Conservation (phyloP, 495 filamentous ascomycete genomes). For the Neurospora hispaniola region DNA sequence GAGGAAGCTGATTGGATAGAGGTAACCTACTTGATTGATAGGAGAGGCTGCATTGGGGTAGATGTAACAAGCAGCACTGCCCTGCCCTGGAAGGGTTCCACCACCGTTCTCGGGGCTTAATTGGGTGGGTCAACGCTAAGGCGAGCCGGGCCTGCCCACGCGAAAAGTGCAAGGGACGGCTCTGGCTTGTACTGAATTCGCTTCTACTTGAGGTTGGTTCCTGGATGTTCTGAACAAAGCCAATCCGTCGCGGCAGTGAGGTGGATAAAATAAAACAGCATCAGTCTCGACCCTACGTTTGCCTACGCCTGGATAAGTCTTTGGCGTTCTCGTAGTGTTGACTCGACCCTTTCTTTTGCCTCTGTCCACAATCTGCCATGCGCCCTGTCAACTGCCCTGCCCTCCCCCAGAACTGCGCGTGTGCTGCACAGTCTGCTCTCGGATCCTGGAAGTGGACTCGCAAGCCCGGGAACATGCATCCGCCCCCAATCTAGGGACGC, state of each 20-base stretch:
- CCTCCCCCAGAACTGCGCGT: neutral
- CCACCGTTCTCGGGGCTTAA: neutral
- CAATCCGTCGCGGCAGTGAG: neutral
- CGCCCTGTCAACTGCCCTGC: neutral
- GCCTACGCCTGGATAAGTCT: neutral
- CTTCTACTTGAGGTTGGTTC: neutral
- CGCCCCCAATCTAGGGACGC: neutral
- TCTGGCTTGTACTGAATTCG: neutral
- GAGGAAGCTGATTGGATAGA: neutral
- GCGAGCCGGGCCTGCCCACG: neutral
- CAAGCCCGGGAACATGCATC: neutral
- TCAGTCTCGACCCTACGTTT: neutral
- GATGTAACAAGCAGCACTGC: neutral
- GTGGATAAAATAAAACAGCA: neutral
- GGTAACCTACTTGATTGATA: neutral
- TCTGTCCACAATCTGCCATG: neutral
- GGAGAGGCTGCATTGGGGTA: neutral
- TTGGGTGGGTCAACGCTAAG: neutral
- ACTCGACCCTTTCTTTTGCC: neutral
- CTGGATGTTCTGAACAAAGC: neutral
- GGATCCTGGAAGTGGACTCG: neutral
- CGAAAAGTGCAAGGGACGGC: neutral
- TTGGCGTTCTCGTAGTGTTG: neutral
- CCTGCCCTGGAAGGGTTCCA: neutral
- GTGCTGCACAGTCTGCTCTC: neutral